Evolutionary conservation across 164 flowering plant species (phyloP).

Genomic region (Echeveria elegans): DNA sequence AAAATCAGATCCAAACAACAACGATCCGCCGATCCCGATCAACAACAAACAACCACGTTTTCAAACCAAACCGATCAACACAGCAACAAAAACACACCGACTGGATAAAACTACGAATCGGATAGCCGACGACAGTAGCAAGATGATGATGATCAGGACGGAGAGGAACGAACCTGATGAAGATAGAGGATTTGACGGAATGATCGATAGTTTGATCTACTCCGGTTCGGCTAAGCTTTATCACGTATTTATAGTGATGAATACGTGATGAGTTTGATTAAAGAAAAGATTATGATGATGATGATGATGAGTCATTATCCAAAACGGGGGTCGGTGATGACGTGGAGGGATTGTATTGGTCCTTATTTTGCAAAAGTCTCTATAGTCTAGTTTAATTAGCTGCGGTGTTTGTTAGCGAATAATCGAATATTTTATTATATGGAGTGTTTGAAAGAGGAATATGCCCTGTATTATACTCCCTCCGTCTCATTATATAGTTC

Average conservation of each 20-base stretch:
- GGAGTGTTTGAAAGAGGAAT: no score
- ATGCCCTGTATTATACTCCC: no score
- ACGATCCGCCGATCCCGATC: no score
- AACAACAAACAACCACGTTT: not conserved
- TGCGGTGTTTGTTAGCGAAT: not conserved
- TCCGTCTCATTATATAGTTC: no score
- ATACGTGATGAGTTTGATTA: not conserved
- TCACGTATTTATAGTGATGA: not conserved
- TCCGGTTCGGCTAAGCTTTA: not conserved
- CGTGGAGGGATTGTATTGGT: not conserved
- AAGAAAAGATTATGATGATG: no score
- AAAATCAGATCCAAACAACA: not conserved
- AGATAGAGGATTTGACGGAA: not conserved
- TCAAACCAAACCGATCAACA: not conserved
- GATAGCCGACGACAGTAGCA: no score
- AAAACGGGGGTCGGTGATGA: not conserved
- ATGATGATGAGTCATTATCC: not conserved
- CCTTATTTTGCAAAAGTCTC: no score
- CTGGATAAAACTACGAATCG: not conserved
- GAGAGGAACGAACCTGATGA: not conserved
- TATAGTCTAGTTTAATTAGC: no score
- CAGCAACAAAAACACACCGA: not conserved
- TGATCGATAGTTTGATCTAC: not conserved
- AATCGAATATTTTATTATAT: no score
- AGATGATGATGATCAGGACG: not conserved